A percentile compares a stretch with the other conserved stretches of the same genome.
Conservation (phyloP, 169 alveolate species). For the Babesia bigemina region DNA sequence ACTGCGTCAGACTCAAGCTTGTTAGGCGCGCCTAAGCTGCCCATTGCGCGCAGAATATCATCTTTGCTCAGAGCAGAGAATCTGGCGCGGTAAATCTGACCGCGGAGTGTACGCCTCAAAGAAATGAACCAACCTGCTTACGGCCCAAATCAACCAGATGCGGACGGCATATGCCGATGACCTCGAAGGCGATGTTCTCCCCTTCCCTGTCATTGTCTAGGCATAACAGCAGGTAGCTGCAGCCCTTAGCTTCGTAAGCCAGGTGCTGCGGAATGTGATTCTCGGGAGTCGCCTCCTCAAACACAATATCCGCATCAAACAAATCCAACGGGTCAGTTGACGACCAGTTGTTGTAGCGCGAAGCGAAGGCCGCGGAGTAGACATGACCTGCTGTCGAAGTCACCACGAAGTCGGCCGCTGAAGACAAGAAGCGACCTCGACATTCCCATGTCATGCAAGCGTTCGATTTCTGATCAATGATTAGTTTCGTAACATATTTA, state of each 20-base stretch:
- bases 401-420: slow-evolving; percentile 60
- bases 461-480: slow-evolving; percentile 30
- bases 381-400: slow-evolving; percentile 95
- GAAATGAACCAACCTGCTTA: slow-evolving; percentile 17
- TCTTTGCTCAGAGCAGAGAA: slow-evolving; percentile 94
- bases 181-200: slow-evolving; percentile 98
- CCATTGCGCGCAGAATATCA: slow-evolving; percentile 90
- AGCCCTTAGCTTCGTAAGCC: slow-evolving; percentile 86
- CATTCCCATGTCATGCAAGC: slow-evolving; percentile 38
- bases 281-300: slow-evolving; percentile 82
- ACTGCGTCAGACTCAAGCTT: slow-evolving; percentile 92
- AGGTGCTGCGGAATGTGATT: slow-evolving; percentile 80
- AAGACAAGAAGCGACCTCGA: slow-evolving; percentile 29
- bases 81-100: slow-evolving; percentile 92
- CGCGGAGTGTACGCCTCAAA: neutral
- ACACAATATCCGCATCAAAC: slow-evolving; percentile 92
- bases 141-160: slow-evolving; percentile 29
- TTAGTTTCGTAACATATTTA: neutral
- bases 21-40: slow-evolving; percentile 87
- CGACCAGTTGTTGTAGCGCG: slow-evolving; percentile 90
- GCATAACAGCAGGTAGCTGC: slow-evolving; percentile 93
- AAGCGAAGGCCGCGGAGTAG: slow-evolving; percentile 91
- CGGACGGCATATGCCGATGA: slow-evolving; percentile 76
- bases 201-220: slow-evolving; percentile 99
- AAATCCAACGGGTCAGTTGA: slow-evolving; percentile 91